Evolutionary conservation across 225 moss, liverwort and hornwort species (phyloP).

Genomic region (Polytrichum formosum): DNA sequence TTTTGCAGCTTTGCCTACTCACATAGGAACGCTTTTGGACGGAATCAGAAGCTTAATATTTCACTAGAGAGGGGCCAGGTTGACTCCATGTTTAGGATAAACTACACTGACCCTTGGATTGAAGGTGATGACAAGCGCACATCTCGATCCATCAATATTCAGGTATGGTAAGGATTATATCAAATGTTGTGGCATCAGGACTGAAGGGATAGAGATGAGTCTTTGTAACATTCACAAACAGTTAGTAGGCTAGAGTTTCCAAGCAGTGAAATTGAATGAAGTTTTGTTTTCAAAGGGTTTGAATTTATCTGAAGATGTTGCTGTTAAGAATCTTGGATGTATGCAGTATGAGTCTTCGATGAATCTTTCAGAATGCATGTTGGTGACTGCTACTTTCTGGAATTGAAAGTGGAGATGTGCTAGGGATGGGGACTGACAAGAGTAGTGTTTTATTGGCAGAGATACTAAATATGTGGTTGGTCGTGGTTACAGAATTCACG

Average conservation of each 20-base stretch:
- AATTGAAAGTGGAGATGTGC: too few relatives aligned
- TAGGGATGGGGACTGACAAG: constrained; percentile 3
- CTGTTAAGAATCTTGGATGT: too few relatives aligned
- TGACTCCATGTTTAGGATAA: constrained; percentile 98
- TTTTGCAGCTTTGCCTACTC: constrained; percentile 94
- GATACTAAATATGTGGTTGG: constrained; percentile 2
- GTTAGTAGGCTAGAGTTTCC: too few relatives aligned
- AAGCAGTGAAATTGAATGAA: too few relatives aligned
- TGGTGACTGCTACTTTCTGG: too few relatives aligned
- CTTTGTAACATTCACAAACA: too few relatives aligned
- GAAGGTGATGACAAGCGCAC: constrained; percentile 99
- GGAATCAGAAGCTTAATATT: constrained; percentile 97
- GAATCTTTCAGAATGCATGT: too few relatives aligned
- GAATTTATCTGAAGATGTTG: too few relatives aligned
- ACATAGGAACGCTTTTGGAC: constrained; percentile 97
- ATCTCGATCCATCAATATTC: constrained; percentile 88
- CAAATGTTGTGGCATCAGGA: too few relatives aligned
- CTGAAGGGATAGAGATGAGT: too few relatives aligned
- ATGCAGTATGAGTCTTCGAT: too few relatives aligned
- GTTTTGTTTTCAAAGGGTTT: too few relatives aligned
- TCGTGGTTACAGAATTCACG: constrained; percentile 85
- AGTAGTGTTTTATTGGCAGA: not conserved
- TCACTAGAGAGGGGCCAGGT: constrained; percentile 97
- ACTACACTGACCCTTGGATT: constrained; percentile 98
- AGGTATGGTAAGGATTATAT: constrained; percentile 39